A percentile compares a stretch with the other conserved stretches of the same genome.
These are phyloP conservation scores for Eutrema japonicum DNA, from an alignment of 345 rosid genomes.

Conservation along the genomic window DNA sequence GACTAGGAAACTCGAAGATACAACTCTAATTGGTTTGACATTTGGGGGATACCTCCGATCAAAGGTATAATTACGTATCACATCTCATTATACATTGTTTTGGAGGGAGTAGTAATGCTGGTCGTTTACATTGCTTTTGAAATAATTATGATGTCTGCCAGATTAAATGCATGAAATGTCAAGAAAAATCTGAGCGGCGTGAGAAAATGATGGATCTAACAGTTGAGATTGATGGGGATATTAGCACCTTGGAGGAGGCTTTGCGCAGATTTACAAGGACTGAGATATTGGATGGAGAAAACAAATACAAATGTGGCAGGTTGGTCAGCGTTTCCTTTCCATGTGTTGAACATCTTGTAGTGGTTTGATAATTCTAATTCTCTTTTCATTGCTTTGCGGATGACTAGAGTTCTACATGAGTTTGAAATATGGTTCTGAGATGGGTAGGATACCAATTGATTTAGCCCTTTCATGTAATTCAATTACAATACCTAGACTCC, in stretches of 20 bases:
- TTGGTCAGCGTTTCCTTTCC: conserved; percentile 43
- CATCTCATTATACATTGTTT: conserved; percentile 21
- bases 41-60: conserved; percentile 97
- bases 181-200: conserved; percentile 73
- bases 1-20: conserved; percentile 66
- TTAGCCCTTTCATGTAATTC: conserved; percentile 6
- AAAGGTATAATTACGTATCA: conserved; percentile 55
- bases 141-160: conserved; percentile 37
- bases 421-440: conserved; percentile 4
- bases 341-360: conserved; percentile 5
- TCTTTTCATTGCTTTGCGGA: conserved; percentile 20
- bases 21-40: conserved; percentile 81
- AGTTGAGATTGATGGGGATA: conserved; percentile 92
- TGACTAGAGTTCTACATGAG: conserved; percentile 7
- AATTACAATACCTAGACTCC: conserved; percentile 16
- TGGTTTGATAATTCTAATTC: background rate
- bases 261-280: conserved; percentile 77
- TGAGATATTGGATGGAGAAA: conserved; percentile 95
- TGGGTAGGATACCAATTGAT: background rate
- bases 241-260: conserved; percentile 89
- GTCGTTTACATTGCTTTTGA: conserved; percentile 14
- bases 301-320: conserved; percentile 93
- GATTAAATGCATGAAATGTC: conserved; percentile 93
- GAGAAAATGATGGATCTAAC: conserved; percentile 99
- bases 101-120: conserved; percentile 26